Evolutionary conservation across 139 green algal species (phyloP), one percentile per base, ranked within the genome.

Genomic region (Zygnema cylindricum): DNA sequence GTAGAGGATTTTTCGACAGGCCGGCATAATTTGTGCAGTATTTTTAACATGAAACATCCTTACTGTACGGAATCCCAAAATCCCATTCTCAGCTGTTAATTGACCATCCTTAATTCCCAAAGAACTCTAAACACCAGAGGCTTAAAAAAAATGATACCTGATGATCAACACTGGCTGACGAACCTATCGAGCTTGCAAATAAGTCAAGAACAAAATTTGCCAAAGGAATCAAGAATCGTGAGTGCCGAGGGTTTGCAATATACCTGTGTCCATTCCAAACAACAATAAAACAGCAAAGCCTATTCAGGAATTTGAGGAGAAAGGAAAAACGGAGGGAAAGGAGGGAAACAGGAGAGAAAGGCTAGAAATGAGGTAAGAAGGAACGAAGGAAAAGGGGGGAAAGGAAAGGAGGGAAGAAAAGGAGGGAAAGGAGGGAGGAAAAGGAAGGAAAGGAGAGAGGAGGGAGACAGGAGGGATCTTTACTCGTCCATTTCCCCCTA

Each of bases 171-270:
- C 16, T 21, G 22, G 33, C 30, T 30, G 77, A 22, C 16, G 16
- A n/a, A 16, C 77, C 77, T 21, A 77, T 16, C 21, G 39, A 43
- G 39, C 43, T 16, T 16, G 77, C 39, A 49, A 79, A 86, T 7
- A 86, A 35, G 33, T 82, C 33, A 35, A 86, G 81, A 22, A 86
- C 33, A 11, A 2, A 3, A 38, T 81, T 23, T 36, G 81, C 23
- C 16, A 86, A 55, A 25, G 2, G 21, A 21, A 86, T 21, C 38
- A 86, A 57, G 35, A 86, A 57, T 21, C 41, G 21, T 21, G 33
- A 32, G 30, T 86, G 77, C 16, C 81, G 23, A 7, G 81, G 81
- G 43, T 86, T 82, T 11, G 3, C 43, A 22, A 82, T 57, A 57
- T 86, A 77, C 42, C 81, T 84, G 42, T 25, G 22, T 30, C 57